Evolutionary conservation across 805 yeast species (phyloP).

Genomic region (Candida sphagnicola): DNA sequence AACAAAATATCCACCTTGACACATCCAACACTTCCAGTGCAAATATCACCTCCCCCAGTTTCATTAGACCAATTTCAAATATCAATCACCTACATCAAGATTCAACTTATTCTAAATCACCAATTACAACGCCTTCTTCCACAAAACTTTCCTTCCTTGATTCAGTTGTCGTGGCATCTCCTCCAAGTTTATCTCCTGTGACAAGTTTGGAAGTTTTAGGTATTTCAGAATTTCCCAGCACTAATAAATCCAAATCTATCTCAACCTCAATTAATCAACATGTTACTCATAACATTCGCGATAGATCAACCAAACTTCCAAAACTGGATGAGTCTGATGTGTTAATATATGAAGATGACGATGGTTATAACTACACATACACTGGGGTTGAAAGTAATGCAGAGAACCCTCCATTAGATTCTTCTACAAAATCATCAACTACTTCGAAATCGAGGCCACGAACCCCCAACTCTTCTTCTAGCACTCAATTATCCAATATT

Average conservation of each 20-base stretch:
- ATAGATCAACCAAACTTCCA: neutral
- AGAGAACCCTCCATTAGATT: neutral
- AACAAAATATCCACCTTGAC: neutral
- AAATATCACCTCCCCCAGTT: too few relatives aligned
- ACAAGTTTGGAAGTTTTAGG: neutral
- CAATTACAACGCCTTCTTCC: too few relatives aligned
- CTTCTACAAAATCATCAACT: neutral
- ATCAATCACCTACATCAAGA: too few relatives aligned
- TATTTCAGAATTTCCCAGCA: conserved; percentile 2
- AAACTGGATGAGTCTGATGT: neutral
- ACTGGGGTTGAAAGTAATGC: neutral
- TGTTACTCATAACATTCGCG: conserved; percentile 3
- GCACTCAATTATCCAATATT: conserved; percentile 1
- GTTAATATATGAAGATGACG: conserved; percentile 9
- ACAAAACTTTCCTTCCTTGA: neutral
- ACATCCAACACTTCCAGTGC: too few relatives aligned
- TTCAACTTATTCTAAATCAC: too few relatives aligned
- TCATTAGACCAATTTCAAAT: neutral
- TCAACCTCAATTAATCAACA: conserved; percentile 2
- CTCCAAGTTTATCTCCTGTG: neutral
- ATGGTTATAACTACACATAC: conserved; percentile 9
- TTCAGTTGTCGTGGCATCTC: neutral
- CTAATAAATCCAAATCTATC: conserved; percentile 1
- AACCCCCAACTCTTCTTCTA: neutral
- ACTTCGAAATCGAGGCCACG: neutral